Evolutionary conservation across 352 stramenopile species (phyloP).

Genomic region (Elongisporangium senticosum): DNA sequence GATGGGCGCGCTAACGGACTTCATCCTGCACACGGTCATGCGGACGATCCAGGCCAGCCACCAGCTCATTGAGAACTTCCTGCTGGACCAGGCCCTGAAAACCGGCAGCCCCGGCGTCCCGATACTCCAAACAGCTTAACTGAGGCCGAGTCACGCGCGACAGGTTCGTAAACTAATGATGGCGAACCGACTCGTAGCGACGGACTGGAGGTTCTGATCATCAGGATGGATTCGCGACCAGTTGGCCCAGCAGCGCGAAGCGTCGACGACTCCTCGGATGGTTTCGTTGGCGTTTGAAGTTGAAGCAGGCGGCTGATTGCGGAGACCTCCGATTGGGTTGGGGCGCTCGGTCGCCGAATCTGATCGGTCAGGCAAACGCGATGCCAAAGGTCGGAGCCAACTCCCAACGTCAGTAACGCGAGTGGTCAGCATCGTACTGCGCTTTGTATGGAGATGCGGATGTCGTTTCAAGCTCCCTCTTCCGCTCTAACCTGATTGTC

Average conservation of each 20-base stretch:
- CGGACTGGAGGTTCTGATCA: too few species aligned
- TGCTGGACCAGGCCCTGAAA: constrained; percentile 33
- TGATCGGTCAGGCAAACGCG: not conserved
- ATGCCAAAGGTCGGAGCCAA: not conserved
- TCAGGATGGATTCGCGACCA: too few species aligned
- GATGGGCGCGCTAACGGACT: constrained; percentile 32
- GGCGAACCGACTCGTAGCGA: too few species aligned
- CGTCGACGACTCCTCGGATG: not conserved
- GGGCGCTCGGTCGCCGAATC: not conserved
- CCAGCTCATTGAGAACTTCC: constrained; percentile 47
- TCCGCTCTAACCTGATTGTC: too few species aligned
- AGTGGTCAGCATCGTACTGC: not conserved
- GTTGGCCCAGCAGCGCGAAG: not conserved
- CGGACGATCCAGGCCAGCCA: constrained; percentile 35
- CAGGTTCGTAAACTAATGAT: not conserved
- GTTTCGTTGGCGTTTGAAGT: not conserved
- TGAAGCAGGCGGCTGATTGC: not conserved
- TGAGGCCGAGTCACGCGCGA: too few species aligned
- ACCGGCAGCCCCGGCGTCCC: not conserved
- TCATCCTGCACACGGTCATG: constrained; percentile 29
- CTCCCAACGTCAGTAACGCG: not conserved
- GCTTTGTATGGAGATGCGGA: not conserved
- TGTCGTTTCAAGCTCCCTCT: not conserved
- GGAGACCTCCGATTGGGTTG: not conserved
- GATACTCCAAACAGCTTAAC: not conserved